Percentiles rank a stretch among this genome's conserved stretches.
These are phyloP conservation scores for Pneumocystis sp. DNA, from an alignment of 1,139 yeast species.

Conservation along the genomic window DNA sequence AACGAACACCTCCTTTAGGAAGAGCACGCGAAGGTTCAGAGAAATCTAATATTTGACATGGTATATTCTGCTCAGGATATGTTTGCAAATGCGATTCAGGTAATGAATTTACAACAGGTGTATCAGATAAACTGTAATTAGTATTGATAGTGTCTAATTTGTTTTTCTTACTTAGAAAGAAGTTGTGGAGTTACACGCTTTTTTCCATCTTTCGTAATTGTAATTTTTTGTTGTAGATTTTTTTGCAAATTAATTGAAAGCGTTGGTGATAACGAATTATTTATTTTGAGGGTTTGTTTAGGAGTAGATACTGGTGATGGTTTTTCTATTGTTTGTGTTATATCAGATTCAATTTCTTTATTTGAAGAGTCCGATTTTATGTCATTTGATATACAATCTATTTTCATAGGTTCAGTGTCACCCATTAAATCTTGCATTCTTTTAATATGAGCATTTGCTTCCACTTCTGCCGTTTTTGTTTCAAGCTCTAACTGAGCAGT, in stretches of 20 bases:
- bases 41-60: slow-evolving; percentile 20
- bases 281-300: not conserved
- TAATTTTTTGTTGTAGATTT: slow-evolving; percentile 32
- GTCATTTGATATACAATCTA: slow-evolving; percentile 10
- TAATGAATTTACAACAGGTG: not conserved
- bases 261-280: not conserved
- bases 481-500: slow-evolving; percentile 63
- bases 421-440: slow-evolving; percentile 31
- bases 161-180: slow-evolving; percentile 22
- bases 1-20: slow-evolving; percentile 28
- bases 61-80: not conserved
- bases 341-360: slow-evolving; percentile 12
- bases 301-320: slow-evolving; percentile 1
- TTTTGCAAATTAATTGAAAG: slow-evolving; percentile 9
- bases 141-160: not conserved
- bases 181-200: slow-evolving; percentile 76
- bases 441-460: slow-evolving; percentile 17
- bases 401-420: slow-evolving; percentile 12
- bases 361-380: slow-evolving; percentile 17
- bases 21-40: slow-evolving; percentile 28
- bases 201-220: slow-evolving; percentile 63
- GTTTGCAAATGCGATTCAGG: slow-evolving; percentile 5
- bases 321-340: slow-evolving; percentile 5
- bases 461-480: slow-evolving; percentile 35
- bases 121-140: slow-evolving; percentile 2